phyloP scores from a whole-genome alignment of 805 yeast species.

The Lipomyces sp. region DNA sequence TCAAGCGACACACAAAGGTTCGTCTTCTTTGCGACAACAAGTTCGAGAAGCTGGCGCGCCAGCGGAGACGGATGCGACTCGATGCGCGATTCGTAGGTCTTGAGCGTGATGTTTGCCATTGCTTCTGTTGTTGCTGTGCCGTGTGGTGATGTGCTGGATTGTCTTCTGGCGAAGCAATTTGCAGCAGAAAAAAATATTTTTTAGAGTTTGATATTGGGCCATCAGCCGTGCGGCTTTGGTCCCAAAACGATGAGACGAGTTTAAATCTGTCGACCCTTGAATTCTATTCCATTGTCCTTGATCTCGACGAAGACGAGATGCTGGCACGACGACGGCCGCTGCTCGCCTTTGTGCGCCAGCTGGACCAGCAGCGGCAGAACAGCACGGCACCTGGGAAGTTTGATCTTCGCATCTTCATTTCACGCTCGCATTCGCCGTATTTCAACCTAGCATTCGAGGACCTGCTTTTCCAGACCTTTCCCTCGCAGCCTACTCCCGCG shows the following conservation, averaged over 20 bases:
- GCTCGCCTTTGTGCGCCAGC: too few relatives aligned
- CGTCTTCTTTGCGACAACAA: constrained; percentile 77
- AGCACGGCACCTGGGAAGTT: too few relatives aligned
- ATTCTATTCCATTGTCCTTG: too few relatives aligned
- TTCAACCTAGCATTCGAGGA: constrained; percentile 80
- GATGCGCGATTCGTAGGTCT: constrained; percentile 67
- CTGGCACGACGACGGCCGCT: too few relatives aligned
- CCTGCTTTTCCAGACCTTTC: constrained; percentile 64
- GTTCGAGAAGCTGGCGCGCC: constrained; percentile 65
- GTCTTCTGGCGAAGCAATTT: too few relatives aligned
- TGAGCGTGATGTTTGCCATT: constrained; percentile 16
- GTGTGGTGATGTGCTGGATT: not conserved
- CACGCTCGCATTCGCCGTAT: constrained; percentile 63
- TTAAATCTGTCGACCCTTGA: too few relatives aligned
- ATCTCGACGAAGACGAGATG: too few relatives aligned
- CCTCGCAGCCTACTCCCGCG: constrained; percentile 33
- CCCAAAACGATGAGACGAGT: too few relatives aligned
- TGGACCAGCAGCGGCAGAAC: too few relatives aligned
- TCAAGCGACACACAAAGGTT: constrained; percentile 95
- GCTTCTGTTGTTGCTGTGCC: not conserved
- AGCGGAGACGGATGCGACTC: constrained; percentile 68
- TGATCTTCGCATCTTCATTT: constrained; percentile 53
- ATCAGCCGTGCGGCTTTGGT: too few relatives aligned
- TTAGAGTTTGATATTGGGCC: not conserved
- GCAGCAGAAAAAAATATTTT: not conserved